Percentiles rank a stretch among this genome's conserved stretches.
These are phyloP conservation scores for Rhododendron williamsianum DNA, from an alignment of 148 eudicot species.

Conservation along the genomic window DNA sequence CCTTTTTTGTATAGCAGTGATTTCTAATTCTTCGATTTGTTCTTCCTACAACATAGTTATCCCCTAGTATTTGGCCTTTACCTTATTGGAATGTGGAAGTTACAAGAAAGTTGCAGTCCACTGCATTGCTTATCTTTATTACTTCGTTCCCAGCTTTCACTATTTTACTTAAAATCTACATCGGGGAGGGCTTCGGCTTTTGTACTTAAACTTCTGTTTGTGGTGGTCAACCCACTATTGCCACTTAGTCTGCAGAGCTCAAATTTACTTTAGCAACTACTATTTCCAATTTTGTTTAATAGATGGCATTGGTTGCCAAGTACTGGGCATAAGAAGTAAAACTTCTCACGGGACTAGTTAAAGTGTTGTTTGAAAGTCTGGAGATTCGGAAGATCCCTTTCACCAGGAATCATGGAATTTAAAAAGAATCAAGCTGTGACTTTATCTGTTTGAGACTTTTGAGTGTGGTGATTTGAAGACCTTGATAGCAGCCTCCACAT, in stretches of 20 bases:
- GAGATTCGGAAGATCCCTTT: background rate
- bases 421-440: background rate
- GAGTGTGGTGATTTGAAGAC: background rate
- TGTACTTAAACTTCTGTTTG: background rate
- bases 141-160: background rate
- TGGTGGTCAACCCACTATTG: background rate
- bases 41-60: background rate
- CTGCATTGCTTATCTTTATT: too few relatives aligned
- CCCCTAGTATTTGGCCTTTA: background rate
- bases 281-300: background rate
- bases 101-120: background rate
- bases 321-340: background rate
- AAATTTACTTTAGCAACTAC: background rate
- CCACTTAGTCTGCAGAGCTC: background rate
- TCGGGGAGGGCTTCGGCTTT: background rate
- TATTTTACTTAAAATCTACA: background rate
- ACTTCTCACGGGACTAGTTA: background rate
- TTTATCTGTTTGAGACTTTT: background rate
- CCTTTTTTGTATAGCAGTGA: background rate
- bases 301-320: background rate
- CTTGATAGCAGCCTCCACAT: background rate
- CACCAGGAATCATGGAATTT: background rate
- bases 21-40: background rate
- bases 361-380: background rate
- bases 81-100: background rate